Evolutionary conservation across 495 filamentous ascomycete genomes (phyloP), one percentile per base, ranked within the genome.

Genomic region (Aspergillus incahuasiensis): DNA sequence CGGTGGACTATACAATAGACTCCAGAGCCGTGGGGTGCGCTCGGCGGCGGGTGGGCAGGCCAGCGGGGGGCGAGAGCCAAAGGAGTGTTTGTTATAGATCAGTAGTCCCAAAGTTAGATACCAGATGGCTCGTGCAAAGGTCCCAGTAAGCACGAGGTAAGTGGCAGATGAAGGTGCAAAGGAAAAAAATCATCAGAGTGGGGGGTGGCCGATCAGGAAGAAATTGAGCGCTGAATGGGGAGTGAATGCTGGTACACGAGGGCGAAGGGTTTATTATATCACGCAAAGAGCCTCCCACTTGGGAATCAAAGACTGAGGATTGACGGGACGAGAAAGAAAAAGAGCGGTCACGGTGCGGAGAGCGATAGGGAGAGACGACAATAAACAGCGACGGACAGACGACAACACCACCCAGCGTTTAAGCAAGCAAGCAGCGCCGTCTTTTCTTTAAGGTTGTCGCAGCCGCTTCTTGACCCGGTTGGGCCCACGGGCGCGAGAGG

Each of bases 381-480:
- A 42, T 50, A 48, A 28, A 52, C 20, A 35, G 22, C 42, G 13
- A 39, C n/a, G n/a, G 50, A 52, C 28, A 34, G 49, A 21, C 16
- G 32, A 48, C 30, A 9, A 42, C 40, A 19, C 28, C 21, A 42
- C 46, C 25, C 20, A 40, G 47, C 48, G 20, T 16, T 13, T 13
- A 38, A 56, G 41, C 24, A 48, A 43, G 30, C 18, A 32, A 49
- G 34, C 51, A 42, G 43, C 38, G 52, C 43, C 55, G 57, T 41
- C 53, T 66, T 62, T 66, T 41, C 53, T 66, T 62, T 66, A 65
- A 65, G 63, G 59, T 65, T 65, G 63, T 60, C 60, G 56, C 60
- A 60, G 60, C 63, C 58, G 63, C 63, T 58, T 62, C 60, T 58
- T 59, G 55, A 56, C 52, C 60, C 63, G 53, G 63, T 65, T 65